Percentiles rank a stretch among this genome's conserved stretches.
Evolutionary conservation across 208 protist genomes (phyloP).

Genomic region (Wallacemonas rigidus): DNA sequence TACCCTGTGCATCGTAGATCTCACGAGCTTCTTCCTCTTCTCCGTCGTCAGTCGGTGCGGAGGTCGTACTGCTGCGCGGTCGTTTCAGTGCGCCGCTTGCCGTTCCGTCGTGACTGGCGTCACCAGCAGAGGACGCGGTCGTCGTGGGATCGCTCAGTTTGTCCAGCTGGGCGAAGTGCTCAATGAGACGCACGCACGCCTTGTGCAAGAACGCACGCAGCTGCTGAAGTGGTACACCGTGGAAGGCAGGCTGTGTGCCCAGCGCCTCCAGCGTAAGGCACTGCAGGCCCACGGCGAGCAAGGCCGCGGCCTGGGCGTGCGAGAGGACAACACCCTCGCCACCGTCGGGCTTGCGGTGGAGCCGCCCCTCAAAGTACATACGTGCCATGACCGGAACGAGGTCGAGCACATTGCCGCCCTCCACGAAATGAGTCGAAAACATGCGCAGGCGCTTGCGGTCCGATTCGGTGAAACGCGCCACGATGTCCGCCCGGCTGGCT

Average conservation of each 20-base stretch:
- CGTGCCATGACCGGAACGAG: slow-evolving; percentile 92
- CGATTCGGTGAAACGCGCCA: slow-evolving; percentile 62
- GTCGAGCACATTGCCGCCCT: slow-evolving; percentile 96
- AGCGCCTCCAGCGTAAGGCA: slow-evolving; percentile 78
- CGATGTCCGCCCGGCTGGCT: slow-evolving; percentile 57
- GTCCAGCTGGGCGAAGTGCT: slow-evolving; percentile 68
- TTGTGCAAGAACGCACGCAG: slow-evolving; percentile 90
- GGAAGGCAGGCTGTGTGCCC: slow-evolving; percentile 57
- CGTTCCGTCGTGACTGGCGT: neutral
- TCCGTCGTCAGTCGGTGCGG: slow-evolving; percentile 12
- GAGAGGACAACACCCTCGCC: slow-evolving; percentile 84
- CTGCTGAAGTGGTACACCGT: slow-evolving; percentile 69
- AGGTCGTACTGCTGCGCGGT: neutral
- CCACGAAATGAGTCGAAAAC: slow-evolving; percentile 93
- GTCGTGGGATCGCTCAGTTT: slow-evolving; percentile 26
- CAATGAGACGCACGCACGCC: slow-evolving; percentile 67
- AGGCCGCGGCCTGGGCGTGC: slow-evolving; percentile 91
- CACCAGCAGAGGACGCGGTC: neutral
- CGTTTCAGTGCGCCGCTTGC: neutral
- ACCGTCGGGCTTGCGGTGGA: slow-evolving; percentile 65
- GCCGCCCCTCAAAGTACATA: slow-evolving; percentile 88
- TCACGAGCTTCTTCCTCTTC: slow-evolving; percentile 56
- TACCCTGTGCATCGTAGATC: slow-evolving; percentile 64
- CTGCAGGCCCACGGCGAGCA: slow-evolving; percentile 95
- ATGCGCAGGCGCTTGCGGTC: slow-evolving; percentile 96